Base-by-base conservation (phyloP, 2,329 filamentous ascomycete genomes). In the Phialocephala sp. region DNA sequence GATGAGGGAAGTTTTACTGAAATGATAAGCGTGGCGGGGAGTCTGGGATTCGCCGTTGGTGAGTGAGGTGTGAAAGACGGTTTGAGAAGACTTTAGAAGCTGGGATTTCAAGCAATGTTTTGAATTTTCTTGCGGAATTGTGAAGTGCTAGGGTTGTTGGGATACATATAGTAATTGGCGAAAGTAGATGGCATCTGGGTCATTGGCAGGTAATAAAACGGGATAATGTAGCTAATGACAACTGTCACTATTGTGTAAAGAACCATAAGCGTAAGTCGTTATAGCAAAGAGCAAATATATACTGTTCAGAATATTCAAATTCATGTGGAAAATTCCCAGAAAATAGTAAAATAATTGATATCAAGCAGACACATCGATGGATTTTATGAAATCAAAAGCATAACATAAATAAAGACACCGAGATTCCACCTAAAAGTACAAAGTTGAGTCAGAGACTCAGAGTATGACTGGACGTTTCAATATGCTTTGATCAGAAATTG, bases 1-100 rank as follows among this genome's bases (percentile, higher is more conserved):
- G 65, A 63, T 0, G 66, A 73, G n/a, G 73, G 73, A 9, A 65
- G 68, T 36, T 41, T 20, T 32, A 69, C 71, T 4, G 66, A 67
- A 20, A 64, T 76, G 63, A 59, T 63, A 11, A 68, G 57, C 27
- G 68, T 75, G n/a, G 62, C 66, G 39, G 73, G 73, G 35, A 65
- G 63, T 35, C 55, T 74, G 57, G 32, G 59, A 3, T 71, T 73
- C 37, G 27, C 9, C n/a, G 63, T 69, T 59, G 61, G 65, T 54
- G 18, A 54, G 50, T 54, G 22, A 22, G 50, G 50, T 35, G 22
- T 15, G 47, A 27, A 24, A 15, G 27, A 15, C 12, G n/a, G 3
- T 27, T 35, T 11, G 32, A 27, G 50, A 35, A 32, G 47, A 15
- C 15, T 35, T 54, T 12, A 14, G 3, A 9, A 50, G 50, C 14